Percentiles rank a stretch among this genome's conserved stretches.
phyloP scores from a whole-genome alignment of 495 filamentous ascomycete species.

The Articulospora tetracladia region DNA sequence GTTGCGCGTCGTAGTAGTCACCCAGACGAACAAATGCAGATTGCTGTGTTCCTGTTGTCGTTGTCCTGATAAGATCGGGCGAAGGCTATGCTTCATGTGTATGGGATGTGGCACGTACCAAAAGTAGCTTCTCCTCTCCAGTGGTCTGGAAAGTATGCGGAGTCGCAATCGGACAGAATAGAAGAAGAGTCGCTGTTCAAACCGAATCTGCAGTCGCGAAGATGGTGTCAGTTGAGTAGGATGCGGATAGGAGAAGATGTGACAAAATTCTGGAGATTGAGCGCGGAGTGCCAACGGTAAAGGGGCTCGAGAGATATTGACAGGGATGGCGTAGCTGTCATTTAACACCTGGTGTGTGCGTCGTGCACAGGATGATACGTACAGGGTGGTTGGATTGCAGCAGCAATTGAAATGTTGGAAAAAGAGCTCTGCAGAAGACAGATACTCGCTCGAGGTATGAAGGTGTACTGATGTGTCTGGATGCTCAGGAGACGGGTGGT shows the following conservation, averaged over 20 bases:
- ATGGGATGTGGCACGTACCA: slow-evolving; percentile 22
- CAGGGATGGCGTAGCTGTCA: slow-evolving; percentile 24
- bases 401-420: neutral
- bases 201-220: slow-evolving; percentile 9
- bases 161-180: slow-evolving; percentile 8
- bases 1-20: neutral
- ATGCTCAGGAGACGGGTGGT: slow-evolving; percentile 2
- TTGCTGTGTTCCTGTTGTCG: neutral
- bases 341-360: slow-evolving; percentile 12
- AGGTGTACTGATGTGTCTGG: neutral
- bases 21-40: neutral
- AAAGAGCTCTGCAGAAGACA: neutral
- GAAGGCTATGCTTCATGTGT: slow-evolving; percentile 10
- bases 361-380: neutral
- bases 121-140: slow-evolving; percentile 7
- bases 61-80: neutral
- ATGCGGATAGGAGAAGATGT: slow-evolving; percentile 6
- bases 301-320: slow-evolving; percentile 19
- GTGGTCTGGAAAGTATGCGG: slow-evolving; percentile 8
- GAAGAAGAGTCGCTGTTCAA: neutral
- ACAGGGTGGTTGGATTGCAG: neutral
- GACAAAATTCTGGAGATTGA: slow-evolving; percentile 15
- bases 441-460: neutral
- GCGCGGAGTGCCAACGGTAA: slow-evolving; percentile 11
- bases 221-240: slow-evolving; percentile 9